These are phyloP conservation scores for Lactarius indigo DNA, from an alignment of 768 basidiomycete species.

Conservation along the genomic window DNA sequence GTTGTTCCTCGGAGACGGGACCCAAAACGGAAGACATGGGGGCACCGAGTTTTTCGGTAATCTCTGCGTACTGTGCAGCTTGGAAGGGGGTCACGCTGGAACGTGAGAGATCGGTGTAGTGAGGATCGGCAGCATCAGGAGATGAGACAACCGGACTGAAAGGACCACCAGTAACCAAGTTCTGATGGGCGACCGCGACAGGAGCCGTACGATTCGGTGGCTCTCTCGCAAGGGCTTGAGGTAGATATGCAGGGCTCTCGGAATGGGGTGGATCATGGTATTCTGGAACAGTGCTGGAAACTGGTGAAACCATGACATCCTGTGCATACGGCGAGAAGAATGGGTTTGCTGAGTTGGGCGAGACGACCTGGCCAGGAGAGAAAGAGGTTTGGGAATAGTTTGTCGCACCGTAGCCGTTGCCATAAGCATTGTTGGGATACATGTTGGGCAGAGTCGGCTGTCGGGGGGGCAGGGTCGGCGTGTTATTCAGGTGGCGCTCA, in stretches of 20 bases:
- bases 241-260: slow-evolving; percentile 4
- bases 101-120: slow-evolving; percentile 63
- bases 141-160: slow-evolving; percentile 23
- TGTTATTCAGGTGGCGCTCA: slow-evolving; percentile 43
- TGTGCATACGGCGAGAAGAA: slow-evolving; percentile 40
- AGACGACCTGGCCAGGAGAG: slow-evolving; percentile 27
- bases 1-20: slow-evolving; percentile 26
- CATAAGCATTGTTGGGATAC: slow-evolving; percentile 18
- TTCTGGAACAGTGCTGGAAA: slow-evolving; percentile 27
- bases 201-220: slow-evolving; percentile 4
- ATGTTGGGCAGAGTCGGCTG: slow-evolving; percentile 21
- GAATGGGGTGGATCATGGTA: slow-evolving; percentile 7
- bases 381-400: slow-evolving; percentile 25
- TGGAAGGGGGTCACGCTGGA: slow-evolving; percentile 74
- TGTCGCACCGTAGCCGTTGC: slow-evolving; percentile 31
- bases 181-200: slow-evolving; percentile 25
- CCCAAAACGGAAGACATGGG: slow-evolving; percentile 28
- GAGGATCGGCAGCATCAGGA: slow-evolving; percentile 29
- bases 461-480: slow-evolving; percentile 17
- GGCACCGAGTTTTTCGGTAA: slow-evolving; percentile 51
- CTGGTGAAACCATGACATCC: slow-evolving; percentile 36
- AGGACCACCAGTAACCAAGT: slow-evolving; percentile 25
- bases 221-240: slow-evolving; percentile 22
- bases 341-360: slow-evolving; percentile 36
- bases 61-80: slow-evolving; percentile 70